phyloP scores from a whole-genome alignment of 2,329 filamentous ascomycete genomes.

The Claviceps spartinae region DNA sequence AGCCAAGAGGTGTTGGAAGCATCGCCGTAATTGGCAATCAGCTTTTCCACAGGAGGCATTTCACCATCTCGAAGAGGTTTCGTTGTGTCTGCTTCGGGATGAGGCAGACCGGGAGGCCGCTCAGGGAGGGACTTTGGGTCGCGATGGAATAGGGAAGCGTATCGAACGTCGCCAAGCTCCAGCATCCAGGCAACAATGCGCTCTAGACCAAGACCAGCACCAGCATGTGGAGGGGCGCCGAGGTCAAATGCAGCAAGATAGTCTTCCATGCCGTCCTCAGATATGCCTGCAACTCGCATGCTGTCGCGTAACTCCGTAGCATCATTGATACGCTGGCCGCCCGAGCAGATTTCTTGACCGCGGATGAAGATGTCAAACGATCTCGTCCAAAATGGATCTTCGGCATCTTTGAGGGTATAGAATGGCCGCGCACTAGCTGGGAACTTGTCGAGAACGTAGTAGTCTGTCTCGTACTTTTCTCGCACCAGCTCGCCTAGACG shows the following conservation, averaged over 20 bases:
- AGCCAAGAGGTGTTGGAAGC: constrained; percentile 90
- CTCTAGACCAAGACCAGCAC: constrained; percentile 81
- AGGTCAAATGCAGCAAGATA: constrained; percentile 82
- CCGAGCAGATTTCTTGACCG: constrained; percentile 83
- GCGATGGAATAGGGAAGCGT: constrained; percentile 75
- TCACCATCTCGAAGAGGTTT: constrained; percentile 33
- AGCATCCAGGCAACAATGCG: constrained; percentile 77
- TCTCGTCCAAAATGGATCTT: constrained; percentile 63
- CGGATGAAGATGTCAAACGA: constrained; percentile 93
- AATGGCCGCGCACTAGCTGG: constrained; percentile 73
- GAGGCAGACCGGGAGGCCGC: constrained; percentile 53
- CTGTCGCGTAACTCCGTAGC: constrained; percentile 58
- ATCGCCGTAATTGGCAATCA: constrained; percentile 92
- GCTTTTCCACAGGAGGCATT: constrained; percentile 64
- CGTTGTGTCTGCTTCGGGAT: constrained; percentile 73
- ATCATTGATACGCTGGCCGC: constrained; percentile 86
- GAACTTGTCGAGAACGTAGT: constrained; percentile 92
- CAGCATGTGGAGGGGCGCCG: constrained; percentile 78
- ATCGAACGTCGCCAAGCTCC: constrained; percentile 76
- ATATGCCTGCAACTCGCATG: constrained; percentile 63
- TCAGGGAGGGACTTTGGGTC: constrained; percentile 78
- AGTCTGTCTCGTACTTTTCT: constrained; percentile 77
- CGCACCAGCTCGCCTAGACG: constrained; percentile 73
- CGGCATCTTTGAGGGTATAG: constrained; percentile 75
- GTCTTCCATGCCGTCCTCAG: constrained; percentile 74